These are phyloP conservation scores for Fusarium sublunatum DNA, from an alignment of 2,329 filamentous ascomycete genomes.

Conservation along the genomic window DNA sequence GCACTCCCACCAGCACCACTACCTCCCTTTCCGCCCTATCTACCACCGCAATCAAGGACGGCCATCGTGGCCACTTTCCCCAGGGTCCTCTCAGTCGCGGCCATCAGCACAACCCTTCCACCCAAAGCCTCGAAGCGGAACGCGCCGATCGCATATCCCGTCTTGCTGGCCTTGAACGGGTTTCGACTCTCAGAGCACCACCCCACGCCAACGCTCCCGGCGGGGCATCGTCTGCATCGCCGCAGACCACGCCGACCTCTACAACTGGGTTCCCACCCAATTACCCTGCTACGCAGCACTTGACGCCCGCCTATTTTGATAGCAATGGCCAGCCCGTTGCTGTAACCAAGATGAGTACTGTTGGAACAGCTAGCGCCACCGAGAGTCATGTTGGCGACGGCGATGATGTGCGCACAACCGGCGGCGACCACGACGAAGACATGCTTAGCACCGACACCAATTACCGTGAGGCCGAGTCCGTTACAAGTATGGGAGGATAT, in stretches of 20 bases:
- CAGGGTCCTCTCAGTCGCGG: slow-evolving; percentile 65
- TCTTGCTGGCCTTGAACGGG: slow-evolving; percentile 88
- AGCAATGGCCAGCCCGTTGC: slow-evolving; percentile 74
- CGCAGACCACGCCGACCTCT: slow-evolving; percentile 64
- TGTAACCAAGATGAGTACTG: slow-evolving; percentile 84
- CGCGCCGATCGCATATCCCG: slow-evolving; percentile 95
- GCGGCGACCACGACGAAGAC: slow-evolving; percentile 71
- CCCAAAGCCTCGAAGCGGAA: slow-evolving; percentile 86
- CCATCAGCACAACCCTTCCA: slow-evolving; percentile 68
- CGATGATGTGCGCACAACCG: slow-evolving; percentile 63
- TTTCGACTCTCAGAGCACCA: slow-evolving; percentile 77
- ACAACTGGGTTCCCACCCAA: slow-evolving; percentile 57
- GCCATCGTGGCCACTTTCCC: slow-evolving; percentile 83
- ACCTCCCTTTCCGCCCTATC: slow-evolving; percentile 92
- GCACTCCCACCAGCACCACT: slow-evolving; percentile 91
- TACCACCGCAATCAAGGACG: slow-evolving; percentile 96
- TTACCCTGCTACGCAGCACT: slow-evolving; percentile 53
- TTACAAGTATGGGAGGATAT: slow-evolving; percentile 64
- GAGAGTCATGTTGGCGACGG: slow-evolving; percentile 72
- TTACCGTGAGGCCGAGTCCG: slow-evolving; percentile 67
- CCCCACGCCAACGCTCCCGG: slow-evolving; percentile 48
- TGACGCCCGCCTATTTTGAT: slow-evolving; percentile 82
- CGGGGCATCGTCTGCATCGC: slow-evolving; percentile 56
- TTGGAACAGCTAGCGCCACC: slow-evolving; percentile 90
- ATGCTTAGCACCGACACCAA: slow-evolving; percentile 76